Base-by-base conservation (phyloP, 1,139 yeast genomes). In the Pichia sp. region DNA sequence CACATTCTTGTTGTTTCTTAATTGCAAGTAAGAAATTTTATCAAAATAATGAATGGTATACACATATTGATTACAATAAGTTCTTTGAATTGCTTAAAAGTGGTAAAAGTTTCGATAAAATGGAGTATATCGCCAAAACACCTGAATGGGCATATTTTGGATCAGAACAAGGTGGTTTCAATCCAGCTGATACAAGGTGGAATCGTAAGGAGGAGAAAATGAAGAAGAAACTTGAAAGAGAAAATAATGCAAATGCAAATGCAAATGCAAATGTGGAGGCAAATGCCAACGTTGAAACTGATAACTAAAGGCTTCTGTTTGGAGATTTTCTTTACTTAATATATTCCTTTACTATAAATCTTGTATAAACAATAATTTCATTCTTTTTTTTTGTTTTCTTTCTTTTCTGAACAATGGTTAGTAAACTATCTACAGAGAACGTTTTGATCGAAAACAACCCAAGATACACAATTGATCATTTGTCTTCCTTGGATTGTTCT, bases 91-190 rank as follows among this genome's bases (percentile, higher is more conserved):
- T 88, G 42, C 68, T 85, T 43, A 76, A 75, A 49, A 66, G 75
- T 31, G 86, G 85, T 2, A 61, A 68, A 43, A 72, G 72, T 12
- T 88, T 88, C 59, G 77, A 72, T 15, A 93, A 86, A 44, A 64
- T 84, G 71, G 96, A 88, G 54, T 88, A 88, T 58, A 68, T 81
- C 23, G 70, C 78, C 17, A 81, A 80, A 50, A 86, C 96, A 1
- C 96, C 95, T 0, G 77, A 71, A 33, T 88, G 95, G 95, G 96
- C 96, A 0, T 71, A 79, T 42, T 88, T 86, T 75, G 96, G 95
- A 1, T 77, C 91, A 20, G 72, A 73, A 10, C 77, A 78, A 52
- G 95, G 89, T 10, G 97, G 97, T 0, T 88, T 88, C 66, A 85
- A 81, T 52, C 97, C 97, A 1, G 84, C 71, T 5, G 96, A 88